Percentiles rank a stretch among this genome's conserved stretches.
phyloP scores from a whole-genome alignment of 352 stramenopile genomes.

The Saprolegnia diclina region DNA sequence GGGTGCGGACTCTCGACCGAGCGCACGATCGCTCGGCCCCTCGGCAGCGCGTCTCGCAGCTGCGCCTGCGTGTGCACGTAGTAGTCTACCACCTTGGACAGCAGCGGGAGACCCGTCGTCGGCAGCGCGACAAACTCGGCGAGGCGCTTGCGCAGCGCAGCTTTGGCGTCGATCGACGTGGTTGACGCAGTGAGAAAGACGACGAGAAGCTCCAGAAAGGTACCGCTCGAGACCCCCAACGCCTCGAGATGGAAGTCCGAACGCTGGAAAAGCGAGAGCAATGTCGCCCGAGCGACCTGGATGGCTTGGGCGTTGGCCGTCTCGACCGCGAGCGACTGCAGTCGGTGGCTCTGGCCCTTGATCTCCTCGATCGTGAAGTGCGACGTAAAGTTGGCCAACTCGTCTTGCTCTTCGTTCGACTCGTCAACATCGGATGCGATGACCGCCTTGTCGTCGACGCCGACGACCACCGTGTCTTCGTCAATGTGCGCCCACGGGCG shows the following conservation, averaged over 20 bases:
- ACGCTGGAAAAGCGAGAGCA: constrained; percentile 38
- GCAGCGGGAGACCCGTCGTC: not conserved
- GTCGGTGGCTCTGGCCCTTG: constrained; percentile 50
- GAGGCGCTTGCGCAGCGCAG: not conserved
- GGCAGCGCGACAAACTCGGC: not conserved
- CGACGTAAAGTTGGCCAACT: constrained; percentile 49
- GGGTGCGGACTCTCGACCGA: constrained; percentile 66
- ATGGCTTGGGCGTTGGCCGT: constrained; percentile 51
- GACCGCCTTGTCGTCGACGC: constrained; percentile 49
- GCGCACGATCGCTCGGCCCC: constrained; percentile 40
- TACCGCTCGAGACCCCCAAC: constrained; percentile 33
- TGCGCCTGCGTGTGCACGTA: constrained; percentile 38
- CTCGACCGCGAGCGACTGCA: constrained; percentile 61
- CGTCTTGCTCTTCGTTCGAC: constrained; percentile 50
- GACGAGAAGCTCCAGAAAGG: constrained; percentile 46
- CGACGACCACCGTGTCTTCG: constrained; percentile 57
- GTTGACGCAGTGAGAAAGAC: constrained; percentile 32
- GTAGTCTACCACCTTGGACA: not conserved
- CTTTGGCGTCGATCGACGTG: not conserved
- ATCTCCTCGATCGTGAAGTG: constrained; percentile 59
- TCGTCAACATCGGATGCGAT: constrained; percentile 51
- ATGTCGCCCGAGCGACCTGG: constrained; percentile 44
- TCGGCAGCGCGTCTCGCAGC: constrained; percentile 33
- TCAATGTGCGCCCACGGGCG: constrained; percentile 4
- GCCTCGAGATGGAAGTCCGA: constrained; percentile 28